Percentiles rank a stretch among this genome's conserved stretches.
These are phyloP conservation scores for Aspergillus pseudoviridinutans DNA, from an alignment of 2,329 filamentous ascomycete genomes.

Conservation along the genomic window DNA sequence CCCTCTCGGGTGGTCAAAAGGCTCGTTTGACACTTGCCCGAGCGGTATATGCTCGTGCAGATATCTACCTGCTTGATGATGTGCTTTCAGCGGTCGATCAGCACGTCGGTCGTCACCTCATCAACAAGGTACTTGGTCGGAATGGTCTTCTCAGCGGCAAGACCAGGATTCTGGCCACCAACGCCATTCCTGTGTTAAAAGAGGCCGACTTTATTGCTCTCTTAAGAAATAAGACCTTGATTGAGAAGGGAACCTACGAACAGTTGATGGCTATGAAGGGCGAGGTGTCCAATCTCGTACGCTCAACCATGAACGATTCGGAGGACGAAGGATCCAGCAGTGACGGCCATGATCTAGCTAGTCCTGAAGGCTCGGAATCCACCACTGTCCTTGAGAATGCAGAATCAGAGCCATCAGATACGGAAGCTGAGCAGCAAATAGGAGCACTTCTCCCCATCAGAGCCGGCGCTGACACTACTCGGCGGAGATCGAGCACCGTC, in stretches of 20 bases:
- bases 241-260: conserved; percentile 84
- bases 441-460: conserved; percentile 75
- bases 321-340: conserved; percentile 46
- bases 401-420: conserved; percentile 50
- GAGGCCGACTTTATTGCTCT: conserved; percentile 87
- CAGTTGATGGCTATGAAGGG: conserved; percentile 93
- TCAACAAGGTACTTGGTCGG: conserved; percentile 85
- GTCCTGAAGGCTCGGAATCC: conserved; percentile 65
- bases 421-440: conserved; percentile 64
- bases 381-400: conserved; percentile 49
- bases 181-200: conserved; percentile 85
- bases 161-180: conserved; percentile 89
- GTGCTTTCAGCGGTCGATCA: conserved; percentile 96
- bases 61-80: conserved; percentile 92
- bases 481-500: conserved; percentile 63
- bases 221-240: conserved; percentile 74
- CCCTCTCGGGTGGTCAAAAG: conserved; percentile 92
- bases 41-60: conserved; percentile 94
- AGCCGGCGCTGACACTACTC: conserved; percentile 55
- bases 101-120: conserved; percentile 91
- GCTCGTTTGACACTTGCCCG: conserved; percentile 86
- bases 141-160: conserved; percentile 79
- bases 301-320: conserved; percentile 56
- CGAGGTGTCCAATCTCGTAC: conserved; percentile 78
- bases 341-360: conserved; percentile 56